Percentiles rank a stretch among this genome's conserved stretches.
Conservation (phyloP, 768 basidiomycete genomes). For the Leccinellum luteum region DNA sequence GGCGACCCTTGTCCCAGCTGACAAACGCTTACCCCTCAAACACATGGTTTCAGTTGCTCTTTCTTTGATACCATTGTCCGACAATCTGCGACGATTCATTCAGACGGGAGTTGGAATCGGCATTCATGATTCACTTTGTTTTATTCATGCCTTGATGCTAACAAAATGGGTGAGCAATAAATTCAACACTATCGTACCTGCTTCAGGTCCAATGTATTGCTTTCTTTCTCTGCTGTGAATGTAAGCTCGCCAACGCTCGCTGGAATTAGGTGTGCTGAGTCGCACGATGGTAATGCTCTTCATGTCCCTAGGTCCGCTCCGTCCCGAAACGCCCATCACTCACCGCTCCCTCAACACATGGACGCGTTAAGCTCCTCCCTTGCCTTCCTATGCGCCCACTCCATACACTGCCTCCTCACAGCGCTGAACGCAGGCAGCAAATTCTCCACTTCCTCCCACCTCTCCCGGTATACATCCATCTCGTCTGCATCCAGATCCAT, state of each 20-base stretch:
- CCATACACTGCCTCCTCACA: conserved; percentile 18
- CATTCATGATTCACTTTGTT: background rate
- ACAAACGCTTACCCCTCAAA: background rate
- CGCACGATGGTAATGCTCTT: background rate
- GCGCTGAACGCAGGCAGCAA: conserved; percentile 23
- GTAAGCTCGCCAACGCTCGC: background rate
- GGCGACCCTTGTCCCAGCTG: background rate
- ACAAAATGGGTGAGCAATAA: background rate
- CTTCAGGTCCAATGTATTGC: background rate
- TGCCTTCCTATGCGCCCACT: background rate
- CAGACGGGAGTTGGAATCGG: background rate
- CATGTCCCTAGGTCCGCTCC: background rate
- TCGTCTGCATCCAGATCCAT: conserved; percentile 3
- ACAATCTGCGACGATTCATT: too few species aligned
- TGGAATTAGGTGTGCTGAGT: background rate
- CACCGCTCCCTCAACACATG: background rate
- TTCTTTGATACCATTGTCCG: too few species aligned
- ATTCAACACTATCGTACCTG: background rate
- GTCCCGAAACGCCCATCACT: background rate
- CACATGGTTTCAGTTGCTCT: too few species aligned
- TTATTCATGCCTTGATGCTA: background rate
- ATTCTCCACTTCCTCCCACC: conserved; percentile 24
- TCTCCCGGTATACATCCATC: conserved; percentile 7
- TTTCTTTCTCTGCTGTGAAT: background rate
- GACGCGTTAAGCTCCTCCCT: background rate